Base-by-base conservation (phyloP, 352 stramenopile genomes). In the Pythium grandisporangium region DNA sequence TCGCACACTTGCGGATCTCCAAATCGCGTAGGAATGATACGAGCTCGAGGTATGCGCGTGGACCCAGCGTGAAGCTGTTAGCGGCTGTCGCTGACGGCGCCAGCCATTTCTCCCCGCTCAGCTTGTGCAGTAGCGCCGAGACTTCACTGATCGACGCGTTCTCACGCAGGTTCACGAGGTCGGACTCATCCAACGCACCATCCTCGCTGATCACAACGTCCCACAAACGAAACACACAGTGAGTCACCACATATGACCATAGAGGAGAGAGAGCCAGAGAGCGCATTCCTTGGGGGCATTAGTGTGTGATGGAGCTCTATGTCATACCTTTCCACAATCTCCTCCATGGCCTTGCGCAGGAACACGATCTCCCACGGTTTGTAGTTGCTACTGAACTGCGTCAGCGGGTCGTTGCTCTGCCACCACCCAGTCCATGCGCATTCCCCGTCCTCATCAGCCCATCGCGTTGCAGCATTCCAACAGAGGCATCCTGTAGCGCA, bases 351-450 rank as follows among this genome's bases (percentile, higher is more conserved):
- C 42, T 78, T 86, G 43, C 78, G 78, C 36, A 92, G 59, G 32
- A 92, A 82, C 20, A 86, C 70, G 46, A 92, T 92, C 51, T 92
- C 78, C 76, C 78, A 89, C 17, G 75, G 55, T 46, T 83, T 86
- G 48, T 75, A 92, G 45, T 70, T 81, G 57, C 61, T 84, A 42
- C 69, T 72, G 37, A 85, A 82, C 45, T 69, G 49, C 5, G 75
- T 79, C n/a, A 89, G 29, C n/a, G 66, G 51, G 51, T 92, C 78
- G 29, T 79, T 84, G 48, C 75, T 83, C 77, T 90, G 25, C 30
- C 38, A 41, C 23, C 11, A 14, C n/a, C n/a, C n/a, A n/a, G n/a
- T n/a, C n/a, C n/a, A n/a, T n/a, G n/a, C n/a, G n/a, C n/a, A n/a
- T n/a, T n/a, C n/a, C n/a, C n/a, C n/a, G n/a, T n/a, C n/a, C n/a